A percentile compares a stretch with the other conserved stretches of the same genome.
These are phyloP conservation scores for Hanseniaspora jakobsenii DNA, from an alignment of 805 yeast genomes.

Conservation along the genomic window DNA sequence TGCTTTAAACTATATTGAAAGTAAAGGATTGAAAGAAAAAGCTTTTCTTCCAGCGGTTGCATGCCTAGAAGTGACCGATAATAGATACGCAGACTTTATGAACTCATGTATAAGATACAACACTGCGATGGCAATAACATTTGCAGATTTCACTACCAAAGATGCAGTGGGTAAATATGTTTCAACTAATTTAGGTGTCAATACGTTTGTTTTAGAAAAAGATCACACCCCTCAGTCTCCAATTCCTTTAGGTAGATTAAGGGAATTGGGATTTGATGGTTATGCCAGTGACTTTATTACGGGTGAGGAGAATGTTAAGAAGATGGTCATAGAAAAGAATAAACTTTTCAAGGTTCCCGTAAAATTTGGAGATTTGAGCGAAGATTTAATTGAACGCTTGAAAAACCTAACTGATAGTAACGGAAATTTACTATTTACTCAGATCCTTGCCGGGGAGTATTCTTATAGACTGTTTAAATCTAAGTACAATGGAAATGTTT, in stretches of 20 bases:
- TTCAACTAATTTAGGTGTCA: slow-evolving; percentile 37
- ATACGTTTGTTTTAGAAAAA: slow-evolving; percentile 39
- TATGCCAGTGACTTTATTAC: slow-evolving; percentile 54
- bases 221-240: slow-evolving; percentile 23
- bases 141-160: slow-evolving; percentile 41
- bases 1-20: slow-evolving; percentile 23
- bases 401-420: slow-evolving; percentile 26
- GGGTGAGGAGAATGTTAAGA: slow-evolving; percentile 63
- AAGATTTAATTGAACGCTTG: slow-evolving; percentile 31
- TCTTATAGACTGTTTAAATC: slow-evolving; percentile 45
- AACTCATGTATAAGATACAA: slow-evolving; percentile 44
- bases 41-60: slow-evolving; percentile 68
- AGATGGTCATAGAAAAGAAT: slow-evolving; percentile 51
- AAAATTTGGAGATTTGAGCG: slow-evolving; percentile 35
- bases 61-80: slow-evolving; percentile 43
- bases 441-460: slow-evolving; percentile 49
- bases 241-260: slow-evolving; percentile 30
- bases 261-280: slow-evolving; percentile 60
- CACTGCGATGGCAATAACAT: slow-evolving; percentile 53
- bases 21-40: slow-evolving; percentile 25
- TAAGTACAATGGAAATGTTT: slow-evolving; percentile 43
- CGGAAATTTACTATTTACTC: slow-evolving; percentile 39
- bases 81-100: slow-evolving; percentile 40
- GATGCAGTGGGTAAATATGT: slow-evolving; percentile 33
- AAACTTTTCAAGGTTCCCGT: slow-evolving; percentile 53